A percentile compares a stretch with the other conserved stretches of the same genome.
Conservation (phyloP, 306 rosid genomes). For the Astragalus glycyphyllos region DNA sequence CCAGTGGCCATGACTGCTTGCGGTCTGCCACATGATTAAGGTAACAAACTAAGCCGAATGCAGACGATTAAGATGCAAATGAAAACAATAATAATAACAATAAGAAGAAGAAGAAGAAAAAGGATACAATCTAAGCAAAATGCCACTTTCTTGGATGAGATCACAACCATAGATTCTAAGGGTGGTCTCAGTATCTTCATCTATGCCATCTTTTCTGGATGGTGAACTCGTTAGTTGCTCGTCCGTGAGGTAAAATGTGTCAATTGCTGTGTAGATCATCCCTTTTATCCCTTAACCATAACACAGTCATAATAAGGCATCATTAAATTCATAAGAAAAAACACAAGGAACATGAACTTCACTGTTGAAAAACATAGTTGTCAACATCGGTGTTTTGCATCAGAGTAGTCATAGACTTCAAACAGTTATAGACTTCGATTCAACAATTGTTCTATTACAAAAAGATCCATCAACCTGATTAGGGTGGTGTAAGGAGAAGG, state of each 20-base stretch:
- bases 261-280: conserved; percentile 92
- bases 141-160: conserved; percentile 96
- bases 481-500: no score
- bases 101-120: not conserved
- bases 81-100: conserved; percentile 1
- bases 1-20: conserved; percentile 99
- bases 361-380: no score
- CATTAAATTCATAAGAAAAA: not conserved
- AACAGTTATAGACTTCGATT: no score
- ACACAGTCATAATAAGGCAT: conserved; percentile 4
- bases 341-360: no score
- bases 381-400: no score
- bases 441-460: no score
- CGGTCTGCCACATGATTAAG: conserved; percentile 63
- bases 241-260: conserved; percentile 80
- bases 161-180: conserved; percentile 93
- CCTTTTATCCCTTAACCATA: conserved; percentile 24
- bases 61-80: not conserved
- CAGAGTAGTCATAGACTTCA: no score
- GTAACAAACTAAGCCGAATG: conserved; percentile 34
- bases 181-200: conserved; percentile 74
- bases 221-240: conserved; percentile 74
- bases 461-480: no score
- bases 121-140: conserved; percentile 82
- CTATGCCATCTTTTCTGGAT: conserved; percentile 84